Conservation (phyloP, 306 rosid species). For the Lablab purpureus region DNA sequence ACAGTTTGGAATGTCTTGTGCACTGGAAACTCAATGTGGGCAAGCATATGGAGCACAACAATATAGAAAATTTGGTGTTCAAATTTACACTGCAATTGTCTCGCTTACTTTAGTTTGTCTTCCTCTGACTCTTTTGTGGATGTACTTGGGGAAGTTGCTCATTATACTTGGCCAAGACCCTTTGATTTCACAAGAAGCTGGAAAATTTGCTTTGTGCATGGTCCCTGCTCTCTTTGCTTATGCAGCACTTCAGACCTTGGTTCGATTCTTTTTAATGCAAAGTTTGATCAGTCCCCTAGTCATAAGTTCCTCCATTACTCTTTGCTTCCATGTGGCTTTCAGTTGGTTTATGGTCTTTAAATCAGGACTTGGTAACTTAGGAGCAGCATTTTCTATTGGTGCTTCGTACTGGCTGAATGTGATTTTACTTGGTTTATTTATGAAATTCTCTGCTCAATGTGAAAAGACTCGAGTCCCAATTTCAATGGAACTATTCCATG, state of each 20-base stretch:
- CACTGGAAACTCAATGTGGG: slow-evolving; percentile 71
- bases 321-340: slow-evolving; percentile 67
- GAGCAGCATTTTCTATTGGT: slow-evolving; percentile 83
- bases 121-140: slow-evolving; percentile 73
- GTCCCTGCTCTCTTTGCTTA: slow-evolving; percentile 86
- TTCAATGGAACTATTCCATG: slow-evolving; percentile 66
- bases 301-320: slow-evolving; percentile 53
- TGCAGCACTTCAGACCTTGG: slow-evolving; percentile 66
- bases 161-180: slow-evolving; percentile 82
- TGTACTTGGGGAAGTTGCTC: slow-evolving; percentile 63
- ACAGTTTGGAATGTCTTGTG: slow-evolving; percentile 78
- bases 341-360: slow-evolving; percentile 82
- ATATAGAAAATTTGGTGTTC: slow-evolving; percentile 63
- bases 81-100: slow-evolving; percentile 62
- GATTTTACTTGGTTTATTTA: slow-evolving; percentile 60
- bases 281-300: slow-evolving; percentile 68
- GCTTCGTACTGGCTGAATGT: slow-evolving; percentile 86
- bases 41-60: slow-evolving; percentile 77
- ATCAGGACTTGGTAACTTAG: slow-evolving; percentile 62
- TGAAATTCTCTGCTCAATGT: slow-evolving; percentile 60
- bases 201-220: slow-evolving; percentile 65
- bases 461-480: slow-evolving; percentile 59
- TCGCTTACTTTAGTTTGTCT: slow-evolving; percentile 63
- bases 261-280: slow-evolving; percentile 73
- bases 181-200: slow-evolving; percentile 75